These are phyloP conservation scores for Leccinum pachyderme DNA, from an alignment of 1,284 basidiomycete genomes.

Conservation along the genomic window DNA sequence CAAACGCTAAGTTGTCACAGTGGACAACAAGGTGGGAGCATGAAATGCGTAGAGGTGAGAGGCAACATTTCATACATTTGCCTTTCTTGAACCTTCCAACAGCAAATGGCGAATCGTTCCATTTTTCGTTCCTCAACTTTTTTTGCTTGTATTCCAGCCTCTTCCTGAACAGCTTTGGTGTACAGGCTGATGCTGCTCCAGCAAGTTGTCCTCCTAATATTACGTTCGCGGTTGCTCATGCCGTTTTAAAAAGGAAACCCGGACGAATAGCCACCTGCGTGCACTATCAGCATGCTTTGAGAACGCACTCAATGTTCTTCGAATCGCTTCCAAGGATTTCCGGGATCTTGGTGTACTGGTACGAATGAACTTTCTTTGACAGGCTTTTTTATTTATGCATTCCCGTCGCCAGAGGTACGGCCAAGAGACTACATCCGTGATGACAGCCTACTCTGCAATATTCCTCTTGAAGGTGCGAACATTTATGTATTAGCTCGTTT, in stretches of 20 bases:
- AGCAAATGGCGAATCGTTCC: constrained; percentile 70
- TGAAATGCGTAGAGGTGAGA: constrained; percentile 66
- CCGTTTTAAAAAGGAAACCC: constrained; percentile 37
- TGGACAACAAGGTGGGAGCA: constrained; percentile 69
- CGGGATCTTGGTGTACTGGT: constrained; percentile 73
- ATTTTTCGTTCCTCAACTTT: constrained; percentile 66
- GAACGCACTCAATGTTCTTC: constrained; percentile 66
- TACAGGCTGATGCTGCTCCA: constrained; percentile 58
- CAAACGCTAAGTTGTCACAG: constrained; percentile 64
- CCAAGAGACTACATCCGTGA: constrained; percentile 77
- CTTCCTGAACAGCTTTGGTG: constrained; percentile 79
- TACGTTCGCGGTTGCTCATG: constrained; percentile 4
- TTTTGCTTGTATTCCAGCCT: constrained; percentile 75
- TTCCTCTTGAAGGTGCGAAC: constrained; percentile 64
- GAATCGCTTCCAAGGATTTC: constrained; percentile 71
- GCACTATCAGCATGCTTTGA: constrained; percentile 70
- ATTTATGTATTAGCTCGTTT: neutral
- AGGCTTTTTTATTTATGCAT: neutral
- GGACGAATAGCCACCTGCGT: constrained; percentile 57
- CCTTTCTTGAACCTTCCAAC: constrained; percentile 12
- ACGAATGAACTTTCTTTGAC: constrained; percentile 28
- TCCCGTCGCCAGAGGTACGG: constrained; percentile 59
- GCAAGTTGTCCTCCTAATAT: constrained; percentile 36
- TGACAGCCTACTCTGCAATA: constrained; percentile 81
- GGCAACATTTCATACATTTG: constrained; percentile 1